Base-by-base conservation (phyloP, 179 eudicot genomes). In the Corrigiola litoralis region DNA sequence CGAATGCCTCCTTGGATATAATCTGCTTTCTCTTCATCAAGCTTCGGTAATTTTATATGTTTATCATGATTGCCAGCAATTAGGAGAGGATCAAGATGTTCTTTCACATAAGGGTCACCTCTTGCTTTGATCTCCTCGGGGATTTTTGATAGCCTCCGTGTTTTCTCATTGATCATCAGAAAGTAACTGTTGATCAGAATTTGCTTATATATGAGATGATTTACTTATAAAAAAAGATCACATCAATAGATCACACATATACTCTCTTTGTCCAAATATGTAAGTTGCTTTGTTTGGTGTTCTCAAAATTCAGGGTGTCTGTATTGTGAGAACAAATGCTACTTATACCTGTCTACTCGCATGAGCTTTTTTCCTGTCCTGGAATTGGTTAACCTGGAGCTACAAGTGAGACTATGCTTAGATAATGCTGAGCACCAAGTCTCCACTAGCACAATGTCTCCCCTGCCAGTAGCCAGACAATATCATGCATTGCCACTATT, bases 381-480 rank as follows among this genome's bases (percentile, higher is more conserved):
- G 50, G 58, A 48, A 71, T 75, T 32, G 12, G 64, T 75, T 37
- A 75, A 34, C 46, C 61, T 66, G 58, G 79, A 75, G 57, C 79
- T 75, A 37, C 72, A 46, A 29, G 65, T 75, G 57, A 75, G 72
- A 48, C 61, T 23, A 21, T 70, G 79, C 33, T 75, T 75, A 40
- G 63, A 32, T 54, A 75, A 66, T 23, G 50, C 79, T 31, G 79
- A 75, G 20, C 79, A 75, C 79, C 79, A 75, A n/a, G 68, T 75
- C 54, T 75, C 79, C 49, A 71, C 79, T 41, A 66, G 40, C 61
- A 75, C 64, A 6, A 60, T 61, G 27, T 75, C 79, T 61, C 72
- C 79, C 79, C 79, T 75, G 69, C 56, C 68, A 66, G 31, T 29
- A 29, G 5, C 1, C 31, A 16, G 5, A 1, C 31, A 16, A 44